Conservation (phyloP, 208 protist species). For the Acanthamoeba sp. region DNA sequence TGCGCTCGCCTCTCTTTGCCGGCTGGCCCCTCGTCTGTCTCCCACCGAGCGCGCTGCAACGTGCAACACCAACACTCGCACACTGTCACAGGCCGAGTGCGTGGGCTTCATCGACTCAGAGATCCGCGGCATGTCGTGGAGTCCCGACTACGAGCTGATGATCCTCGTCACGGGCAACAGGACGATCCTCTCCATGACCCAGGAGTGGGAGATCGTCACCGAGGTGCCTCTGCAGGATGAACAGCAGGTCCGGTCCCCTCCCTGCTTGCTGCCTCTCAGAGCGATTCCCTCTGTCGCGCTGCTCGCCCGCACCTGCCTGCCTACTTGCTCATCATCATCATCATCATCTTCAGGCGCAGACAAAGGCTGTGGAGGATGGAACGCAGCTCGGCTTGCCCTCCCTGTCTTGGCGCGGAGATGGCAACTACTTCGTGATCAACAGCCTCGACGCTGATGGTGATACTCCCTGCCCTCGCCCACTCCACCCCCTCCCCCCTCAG, state of each 20-base stretch:
- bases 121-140: slow-evolving; percentile 81
- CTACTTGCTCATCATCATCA: not conserved
- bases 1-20: too few species aligned
- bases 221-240: slow-evolving; percentile 79
- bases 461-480: too few species aligned
- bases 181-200: slow-evolving; percentile 80
- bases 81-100: slow-evolving; percentile 72
- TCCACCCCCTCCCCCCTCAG: not conserved
- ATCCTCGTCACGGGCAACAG: slow-evolving; percentile 75
- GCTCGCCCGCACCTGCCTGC: not conserved
- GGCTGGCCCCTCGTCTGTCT: too few species aligned
- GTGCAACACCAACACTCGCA: too few species aligned
- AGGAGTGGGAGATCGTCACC: slow-evolving; percentile 81
- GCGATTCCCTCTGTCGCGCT: not conserved
- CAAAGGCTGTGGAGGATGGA: not conserved
- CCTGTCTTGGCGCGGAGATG: slow-evolving; percentile 86
- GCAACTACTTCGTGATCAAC: slow-evolving; percentile 82
- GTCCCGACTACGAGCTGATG: slow-evolving; percentile 81
- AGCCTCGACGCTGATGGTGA: slow-evolving; percentile 27
- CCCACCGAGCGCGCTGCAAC: too few species aligned
- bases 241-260: not conserved
- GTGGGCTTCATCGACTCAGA: slow-evolving; percentile 81
- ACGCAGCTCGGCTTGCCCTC: not conserved
- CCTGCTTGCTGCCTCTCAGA: not conserved
- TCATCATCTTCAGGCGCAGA: not conserved